phyloP scores from a whole-genome alignment of 2,329 filamentous ascomycete genomes.

The Trichoderma polysporum region DNA sequence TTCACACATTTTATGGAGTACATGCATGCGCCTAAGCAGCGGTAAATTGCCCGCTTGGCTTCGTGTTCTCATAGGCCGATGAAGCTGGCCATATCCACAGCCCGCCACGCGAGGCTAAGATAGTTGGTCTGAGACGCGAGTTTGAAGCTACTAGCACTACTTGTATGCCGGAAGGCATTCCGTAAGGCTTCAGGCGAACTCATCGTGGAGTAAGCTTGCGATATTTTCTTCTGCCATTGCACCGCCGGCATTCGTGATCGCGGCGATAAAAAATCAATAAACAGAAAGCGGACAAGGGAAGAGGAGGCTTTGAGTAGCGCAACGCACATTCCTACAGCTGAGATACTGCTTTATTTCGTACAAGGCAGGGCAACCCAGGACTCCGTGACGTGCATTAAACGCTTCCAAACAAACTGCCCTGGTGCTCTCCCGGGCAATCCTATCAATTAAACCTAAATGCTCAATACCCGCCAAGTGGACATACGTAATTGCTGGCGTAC shows the following conservation, averaged over 20 bases:
- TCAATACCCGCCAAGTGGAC: no score
- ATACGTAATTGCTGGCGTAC: no score
- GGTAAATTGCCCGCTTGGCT: background rate
- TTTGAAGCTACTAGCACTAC: slow-evolving; percentile 11
- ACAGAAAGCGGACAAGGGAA: background rate
- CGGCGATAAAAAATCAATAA: background rate
- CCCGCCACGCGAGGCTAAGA: slow-evolving; percentile 10
- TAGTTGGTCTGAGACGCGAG: slow-evolving; percentile 10
- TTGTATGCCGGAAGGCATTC: slow-evolving; percentile 10
- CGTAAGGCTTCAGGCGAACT: slow-evolving; percentile 8
- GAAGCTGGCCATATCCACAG: background rate
- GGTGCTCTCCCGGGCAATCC: background rate
- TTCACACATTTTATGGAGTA: no score
- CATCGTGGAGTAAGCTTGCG: background rate
- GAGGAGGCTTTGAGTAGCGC: background rate
- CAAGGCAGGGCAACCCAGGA: background rate
- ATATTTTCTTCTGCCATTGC: slow-evolving; percentile 6
- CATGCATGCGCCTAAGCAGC: background rate
- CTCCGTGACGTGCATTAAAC: background rate
- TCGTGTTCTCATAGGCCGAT: background rate
- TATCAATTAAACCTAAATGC: background rate
- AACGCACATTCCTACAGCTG: background rate
- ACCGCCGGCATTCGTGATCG: background rate
- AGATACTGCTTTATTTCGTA: background rate
- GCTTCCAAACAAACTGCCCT: background rate